These are phyloP conservation scores for Phytophthora aleatoria DNA, from an alignment of 352 stramenopile species.

Conservation along the genomic window DNA sequence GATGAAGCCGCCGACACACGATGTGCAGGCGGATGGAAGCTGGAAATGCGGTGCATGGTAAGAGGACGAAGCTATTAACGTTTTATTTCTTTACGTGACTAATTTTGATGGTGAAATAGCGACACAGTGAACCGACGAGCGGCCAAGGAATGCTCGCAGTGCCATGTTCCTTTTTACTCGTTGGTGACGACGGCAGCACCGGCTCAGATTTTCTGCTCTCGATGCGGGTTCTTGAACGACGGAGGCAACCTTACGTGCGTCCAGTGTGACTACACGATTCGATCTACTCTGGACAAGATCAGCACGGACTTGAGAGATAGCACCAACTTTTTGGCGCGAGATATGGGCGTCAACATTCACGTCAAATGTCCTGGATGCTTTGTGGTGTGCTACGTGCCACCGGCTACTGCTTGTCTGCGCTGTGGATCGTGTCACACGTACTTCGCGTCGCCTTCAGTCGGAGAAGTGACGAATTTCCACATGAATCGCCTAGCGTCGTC, in stretches of 20 bases:
- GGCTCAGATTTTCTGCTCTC: constrained; percentile 78
- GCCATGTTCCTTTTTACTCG: constrained; percentile 65
- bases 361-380: constrained; percentile 84
- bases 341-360: constrained; percentile 87
- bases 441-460: constrained; percentile 80
- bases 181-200: constrained; percentile 67
- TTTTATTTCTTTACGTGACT: constrained; percentile 1
- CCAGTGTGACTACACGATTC: constrained; percentile 76
- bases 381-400: constrained; percentile 74
- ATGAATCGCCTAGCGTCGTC: constrained; percentile 76
- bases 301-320: constrained; percentile 73
- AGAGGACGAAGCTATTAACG: constrained; percentile 5
- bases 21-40: constrained; percentile 66
- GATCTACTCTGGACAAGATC: constrained; percentile 80
- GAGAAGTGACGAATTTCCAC: constrained; percentile 86
- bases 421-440: constrained; percentile 84
- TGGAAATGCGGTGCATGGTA: constrained; percentile 82
- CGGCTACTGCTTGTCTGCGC: constrained; percentile 75
- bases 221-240: constrained; percentile 79
- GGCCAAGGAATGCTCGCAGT: constrained; percentile 64
- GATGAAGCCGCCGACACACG: constrained; percentile 69
- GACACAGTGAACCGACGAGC: constrained; percentile 62
- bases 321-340: constrained; percentile 77
- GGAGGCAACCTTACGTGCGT: constrained; percentile 69
- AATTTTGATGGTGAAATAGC: constrained; percentile 29